Evolutionary conservation across 2,329 filamentous ascomycete genomes (phyloP).

Genomic region (Scolecobasidium constrictum): DNA sequence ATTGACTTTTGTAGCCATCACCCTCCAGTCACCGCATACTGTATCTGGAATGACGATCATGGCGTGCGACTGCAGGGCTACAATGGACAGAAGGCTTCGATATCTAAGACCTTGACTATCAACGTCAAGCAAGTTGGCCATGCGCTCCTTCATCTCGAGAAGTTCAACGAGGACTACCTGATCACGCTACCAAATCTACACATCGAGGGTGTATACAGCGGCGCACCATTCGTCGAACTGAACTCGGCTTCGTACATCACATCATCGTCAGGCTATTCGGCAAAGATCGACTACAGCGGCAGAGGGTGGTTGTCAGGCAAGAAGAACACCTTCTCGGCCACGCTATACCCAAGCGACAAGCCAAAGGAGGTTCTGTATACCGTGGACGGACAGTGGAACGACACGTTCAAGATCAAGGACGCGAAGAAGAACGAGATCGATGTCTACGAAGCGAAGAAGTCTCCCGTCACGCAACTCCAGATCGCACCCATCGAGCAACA

Average conservation of each 20-base stretch:
- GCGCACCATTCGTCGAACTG: conserved; percentile 81
- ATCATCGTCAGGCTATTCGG: conserved; percentile 75
- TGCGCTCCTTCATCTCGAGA: conserved; percentile 66
- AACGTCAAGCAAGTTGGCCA: conserved; percentile 92
- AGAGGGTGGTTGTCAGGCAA: conserved; percentile 93
- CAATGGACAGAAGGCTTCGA: conserved; percentile 93
- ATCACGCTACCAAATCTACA: conserved; percentile 87
- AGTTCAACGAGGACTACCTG: conserved; percentile 61
- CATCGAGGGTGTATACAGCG: conserved; percentile 84
- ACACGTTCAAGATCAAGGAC: conserved; percentile 66
- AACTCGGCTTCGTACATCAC: conserved; percentile 77
- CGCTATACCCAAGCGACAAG: conserved; percentile 55
- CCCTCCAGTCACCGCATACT: conserved; percentile 88
- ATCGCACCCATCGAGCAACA: conserved; percentile 67
- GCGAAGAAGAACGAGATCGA: conserved; percentile 39
- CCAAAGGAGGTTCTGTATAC: conserved; percentile 70
- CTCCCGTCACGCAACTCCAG: conserved; percentile 52
- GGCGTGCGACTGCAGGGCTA: conserved; percentile 71
- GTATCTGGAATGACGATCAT: conserved; percentile 75
- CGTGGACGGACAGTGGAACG: conserved; percentile 85
- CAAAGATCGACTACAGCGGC: conserved; percentile 86
- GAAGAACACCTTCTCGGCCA: conserved; percentile 81
- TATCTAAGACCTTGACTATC: conserved; percentile 68
- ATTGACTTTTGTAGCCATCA: conserved; percentile 51
- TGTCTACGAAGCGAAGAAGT: conserved; percentile 35